Percentiles rank a stretch among this genome's conserved stretches.
Evolutionary conservation across 2,329 filamentous ascomycete species (phyloP).

Genomic region (Penicillium sp.): DNA sequence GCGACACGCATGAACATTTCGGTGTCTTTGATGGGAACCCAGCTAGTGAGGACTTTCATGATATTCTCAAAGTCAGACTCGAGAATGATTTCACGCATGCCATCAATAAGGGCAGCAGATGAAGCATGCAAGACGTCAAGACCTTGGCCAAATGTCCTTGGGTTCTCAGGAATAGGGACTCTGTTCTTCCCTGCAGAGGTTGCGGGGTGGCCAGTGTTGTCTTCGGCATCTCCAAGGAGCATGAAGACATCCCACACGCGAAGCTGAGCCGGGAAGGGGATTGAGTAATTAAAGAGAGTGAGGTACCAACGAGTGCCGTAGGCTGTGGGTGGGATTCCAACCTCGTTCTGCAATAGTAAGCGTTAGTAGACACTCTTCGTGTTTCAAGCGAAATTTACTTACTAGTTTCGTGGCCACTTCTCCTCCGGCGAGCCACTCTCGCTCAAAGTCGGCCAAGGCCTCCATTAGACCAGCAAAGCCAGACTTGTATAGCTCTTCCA

Average conservation of each 20-base stretch:
- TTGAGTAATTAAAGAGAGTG: constrained; percentile 94
- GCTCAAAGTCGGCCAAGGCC: constrained; percentile 80
- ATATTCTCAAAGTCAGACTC: constrained; percentile 96
- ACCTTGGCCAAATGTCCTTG: constrained; percentile 58
- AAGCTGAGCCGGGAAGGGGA: constrained; percentile 90
- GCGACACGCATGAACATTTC: constrained; percentile 90
- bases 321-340: constrained; percentile 81
- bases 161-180: constrained; percentile 19
- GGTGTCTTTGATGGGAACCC: constrained; percentile 91
- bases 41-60: constrained; percentile 95
- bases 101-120: constrained; percentile 85
- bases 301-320: constrained; percentile 98
- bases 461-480: constrained; percentile 87
- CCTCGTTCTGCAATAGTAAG: constrained; percentile 59
- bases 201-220: constrained; percentile 30
- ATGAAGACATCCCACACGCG: constrained; percentile 98
- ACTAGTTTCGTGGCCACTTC: constrained; percentile 80
- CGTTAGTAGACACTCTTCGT: constrained; percentile 1
- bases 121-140: constrained; percentile 89
- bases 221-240: constrained; percentile 76
- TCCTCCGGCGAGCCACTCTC: constrained; percentile 73
- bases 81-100: constrained; percentile 80
- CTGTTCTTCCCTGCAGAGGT: constrained; percentile 28
- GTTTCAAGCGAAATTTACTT: constrained; percentile 43
- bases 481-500: constrained; percentile 78